A percentile compares a stretch with the other conserved stretches of the same genome.
phyloP scores from a whole-genome alignment of 352 stramenopile genomes.

The Phytophthora pisi region DNA sequence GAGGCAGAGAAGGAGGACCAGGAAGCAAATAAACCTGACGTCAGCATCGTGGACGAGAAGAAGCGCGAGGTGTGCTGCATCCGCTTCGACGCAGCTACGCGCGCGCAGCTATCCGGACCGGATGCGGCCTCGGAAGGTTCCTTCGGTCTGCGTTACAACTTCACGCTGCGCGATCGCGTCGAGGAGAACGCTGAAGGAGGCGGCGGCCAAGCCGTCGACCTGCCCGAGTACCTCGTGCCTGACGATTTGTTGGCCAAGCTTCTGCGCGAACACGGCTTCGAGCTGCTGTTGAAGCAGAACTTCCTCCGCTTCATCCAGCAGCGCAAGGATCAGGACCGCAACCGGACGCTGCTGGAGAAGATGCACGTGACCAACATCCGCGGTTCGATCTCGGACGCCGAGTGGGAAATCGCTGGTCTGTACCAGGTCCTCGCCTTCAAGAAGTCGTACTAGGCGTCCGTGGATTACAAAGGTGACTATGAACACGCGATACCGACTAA shows the following conservation, averaged over 20 bases:
- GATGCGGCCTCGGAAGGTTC: slow-evolving; percentile 42
- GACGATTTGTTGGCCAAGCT: slow-evolving; percentile 76
- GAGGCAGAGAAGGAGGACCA: slow-evolving; percentile 30
- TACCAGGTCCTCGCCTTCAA: slow-evolving; percentile 89
- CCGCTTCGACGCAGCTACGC: slow-evolving; percentile 68
- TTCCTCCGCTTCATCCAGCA: slow-evolving; percentile 86
- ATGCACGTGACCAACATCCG: slow-evolving; percentile 91
- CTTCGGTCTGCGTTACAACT: slow-evolving; percentile 92
- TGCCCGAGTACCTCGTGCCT: slow-evolving; percentile 92
- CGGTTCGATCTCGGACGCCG: slow-evolving; percentile 81
- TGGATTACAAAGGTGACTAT: background rate
- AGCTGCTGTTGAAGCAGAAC: slow-evolving; percentile 84
- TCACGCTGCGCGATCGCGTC: slow-evolving; percentile 82
- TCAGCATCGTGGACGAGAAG: slow-evolving; percentile 77
- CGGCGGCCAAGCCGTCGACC: slow-evolving; percentile 78
- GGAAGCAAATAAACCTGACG: slow-evolving; percentile 42
- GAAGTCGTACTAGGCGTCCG: slow-evolving; percentile 66
- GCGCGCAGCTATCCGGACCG: slow-evolving; percentile 50
- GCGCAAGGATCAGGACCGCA: slow-evolving; percentile 71
- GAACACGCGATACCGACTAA: background rate
- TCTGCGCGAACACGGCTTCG: slow-evolving; percentile 77
- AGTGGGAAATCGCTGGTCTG: slow-evolving; percentile 87
- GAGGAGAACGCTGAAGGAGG: slow-evolving; percentile 57
- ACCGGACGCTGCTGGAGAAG: slow-evolving; percentile 74
- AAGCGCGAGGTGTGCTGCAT: slow-evolving; percentile 82